These are phyloP conservation scores for Juncus inflexus DNA, from an alignment of 176 grass and related monocot species.

Conservation along the genomic window DNA sequence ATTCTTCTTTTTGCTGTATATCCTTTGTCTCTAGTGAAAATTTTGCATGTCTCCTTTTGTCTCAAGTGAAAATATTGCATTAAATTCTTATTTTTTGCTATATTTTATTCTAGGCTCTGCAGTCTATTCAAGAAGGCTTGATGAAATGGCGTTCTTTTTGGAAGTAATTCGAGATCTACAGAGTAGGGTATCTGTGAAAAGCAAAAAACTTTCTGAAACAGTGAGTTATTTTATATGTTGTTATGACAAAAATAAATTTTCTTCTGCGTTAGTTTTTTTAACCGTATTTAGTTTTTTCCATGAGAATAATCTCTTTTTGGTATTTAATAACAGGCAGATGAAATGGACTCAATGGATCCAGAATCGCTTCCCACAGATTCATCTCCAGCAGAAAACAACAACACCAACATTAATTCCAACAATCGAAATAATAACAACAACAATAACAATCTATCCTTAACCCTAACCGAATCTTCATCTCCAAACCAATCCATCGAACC, in stretches of 20 bases:
- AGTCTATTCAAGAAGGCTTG: slow-evolving; percentile 59
- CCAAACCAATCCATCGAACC: slow-evolving; percentile 26
- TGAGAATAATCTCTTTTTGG: slow-evolving; percentile 9
- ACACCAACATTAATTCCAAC: neutral
- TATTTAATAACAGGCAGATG: slow-evolving; percentile 58
- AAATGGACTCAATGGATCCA: slow-evolving; percentile 42
- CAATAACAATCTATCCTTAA: slow-evolving; percentile 36
- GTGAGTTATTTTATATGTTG: slow-evolving; percentile 33
- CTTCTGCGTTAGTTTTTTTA: too few relatives aligned
- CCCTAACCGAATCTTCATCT: slow-evolving; percentile 47
- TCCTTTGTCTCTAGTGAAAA: slow-evolving; percentile 21
- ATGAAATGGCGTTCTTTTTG: slow-evolving; percentile 91
- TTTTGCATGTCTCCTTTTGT: slow-evolving; percentile 21
- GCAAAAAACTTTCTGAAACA: slow-evolving; percentile 41
- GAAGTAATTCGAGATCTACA: slow-evolving; percentile 77
- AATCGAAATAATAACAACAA: slow-evolving; percentile 40
- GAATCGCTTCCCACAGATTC: slow-evolving; percentile 42
- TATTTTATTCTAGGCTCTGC: slow-evolving; percentile 19
- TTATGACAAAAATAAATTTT: too few relatives aligned
- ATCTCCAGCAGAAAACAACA: slow-evolving; percentile 34
- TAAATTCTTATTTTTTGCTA: neutral
- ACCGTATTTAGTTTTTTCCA: neutral
- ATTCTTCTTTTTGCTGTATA: slow-evolving; percentile 16
- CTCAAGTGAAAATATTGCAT: slow-evolving; percentile 26
- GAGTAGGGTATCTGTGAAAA: slow-evolving; percentile 51